phyloP scores from a whole-genome alignment of 371 early-diverging fungal species.

The Mortierella sp. region DNA sequence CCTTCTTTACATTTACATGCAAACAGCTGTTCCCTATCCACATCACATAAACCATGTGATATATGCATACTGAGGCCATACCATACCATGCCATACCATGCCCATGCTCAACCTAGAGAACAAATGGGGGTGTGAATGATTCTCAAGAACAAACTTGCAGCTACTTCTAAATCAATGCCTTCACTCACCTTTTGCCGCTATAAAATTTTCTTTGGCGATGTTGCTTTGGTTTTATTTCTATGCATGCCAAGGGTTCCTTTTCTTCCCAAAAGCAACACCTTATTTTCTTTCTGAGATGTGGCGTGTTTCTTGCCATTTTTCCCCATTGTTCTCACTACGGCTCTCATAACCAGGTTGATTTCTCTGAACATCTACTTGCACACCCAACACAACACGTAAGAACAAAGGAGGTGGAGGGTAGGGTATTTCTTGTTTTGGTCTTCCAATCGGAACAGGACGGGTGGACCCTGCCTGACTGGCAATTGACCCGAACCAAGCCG shows the following conservation, averaged over 20 bases:
- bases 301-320: background rate
- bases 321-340: background rate
- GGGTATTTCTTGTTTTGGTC: slow-evolving; percentile 7
- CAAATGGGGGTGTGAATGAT: too few relatives aligned
- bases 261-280: background rate
- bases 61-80: too few relatives aligned
- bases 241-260: background rate
- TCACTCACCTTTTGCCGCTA: background rate
- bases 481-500: slow-evolving; percentile 9
- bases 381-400: too few relatives aligned
- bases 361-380: too few relatives aligned
- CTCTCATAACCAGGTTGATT: background rate
- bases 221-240: background rate
- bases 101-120: too few relatives aligned
- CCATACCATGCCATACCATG: too few relatives aligned
- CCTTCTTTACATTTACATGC: too few relatives aligned
- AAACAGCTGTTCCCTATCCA: too few relatives aligned
- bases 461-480: background rate
- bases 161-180: background rate
- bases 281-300: background rate
- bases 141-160: too few relatives aligned
- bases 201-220: too few relatives aligned
- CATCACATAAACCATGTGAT: too few relatives aligned
- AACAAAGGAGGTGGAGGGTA: background rate
- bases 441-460: slow-evolving; percentile 12